Evolutionary conservation across 352 stramenopile genomes (phyloP), one percentile per base, ranked within the genome.

Genomic region (Phytophthora boehmeriae): DNA sequence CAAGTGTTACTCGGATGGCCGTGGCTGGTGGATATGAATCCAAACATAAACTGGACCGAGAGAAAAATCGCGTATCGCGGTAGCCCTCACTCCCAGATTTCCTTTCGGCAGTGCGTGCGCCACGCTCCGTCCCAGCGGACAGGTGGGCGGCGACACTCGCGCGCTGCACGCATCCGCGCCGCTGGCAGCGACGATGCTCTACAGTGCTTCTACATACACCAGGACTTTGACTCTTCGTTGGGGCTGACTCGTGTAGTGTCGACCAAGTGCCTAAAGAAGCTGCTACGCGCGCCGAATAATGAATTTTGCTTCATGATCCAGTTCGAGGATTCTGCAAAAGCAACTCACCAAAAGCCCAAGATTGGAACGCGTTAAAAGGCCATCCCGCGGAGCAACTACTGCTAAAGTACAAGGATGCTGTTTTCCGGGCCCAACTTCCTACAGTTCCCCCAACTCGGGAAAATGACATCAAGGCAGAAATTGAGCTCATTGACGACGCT

Each of bases 301-400:
- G 57, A 65, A 13, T 65, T 58, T 23, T 65, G 41, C 22, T 65
- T 65, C 41, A 11, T 65, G 22, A 39, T 54, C 2, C 47, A 54
- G 16, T 14, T 17, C 9, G 54, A 50, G 8, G 10, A 2, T 11
- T 9, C 9, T 30, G 34, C 6, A 23, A 57, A 65, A 27, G 39
- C 48, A 0, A 32, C 30, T 6, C 30, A 9, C 5, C 34, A 41
- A 17, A 14, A 41, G 16, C 4, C 3, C 34, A 41, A 41, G 34
- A 41, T 9, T 41, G 34, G 34, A 9, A 41, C 16, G 34, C 34
- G 9, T 9, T 41, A 17, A 5, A 13, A 5, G 4, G 34, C 10
- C 34, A 41, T 17, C 9, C 34, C 3, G 9, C 9, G 16, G 34
- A 41, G 16, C 16, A 5, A 9, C 9, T 41, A 5, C 9, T 41